Base-by-base conservation (phyloP, 2,329 filamentous ascomycete species). In the Xylariaceae sp. region DNA sequence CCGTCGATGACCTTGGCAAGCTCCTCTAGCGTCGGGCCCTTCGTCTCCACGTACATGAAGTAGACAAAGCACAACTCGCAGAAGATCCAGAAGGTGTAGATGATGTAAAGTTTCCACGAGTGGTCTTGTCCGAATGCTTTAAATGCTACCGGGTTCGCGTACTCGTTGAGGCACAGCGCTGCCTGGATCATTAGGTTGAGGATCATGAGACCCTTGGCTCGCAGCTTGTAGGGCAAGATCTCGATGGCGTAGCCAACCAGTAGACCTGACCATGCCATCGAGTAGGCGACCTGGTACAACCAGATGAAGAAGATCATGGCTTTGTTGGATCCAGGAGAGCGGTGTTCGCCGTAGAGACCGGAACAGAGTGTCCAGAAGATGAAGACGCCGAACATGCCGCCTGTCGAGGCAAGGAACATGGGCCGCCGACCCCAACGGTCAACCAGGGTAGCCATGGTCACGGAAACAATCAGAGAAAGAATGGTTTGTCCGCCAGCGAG, bases 1-100 rank as follows among this genome's bases (percentile, higher is more conserved):
- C 78, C 80, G 51, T 84, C 80, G 61, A 84, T 83, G 63, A 84
- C 73, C 64, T 78, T 78, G 56, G 77, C 79, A 37, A 85, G 71
- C 62, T 84, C 79, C 63, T 84, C 80, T 28, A 84, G 78, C 15
- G 80, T 83, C 2, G 77, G 76, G 24, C 79, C 79, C 50, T 72
- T 73, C 30, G 80, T 84, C 64, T 85, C 80, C 50, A 82, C 64
- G 55, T 69, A 71, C 65, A 71, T 69, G 57, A 69, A 74, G 62
- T 75, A 79, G 47, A 79, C 70, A 57, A 76, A 76, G 54, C 59
- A 64, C 40, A 79, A 61, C 62, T 79, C 74, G 57, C 73, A 50
- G 55, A 71, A 69, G 60, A 78, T 73, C 75, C 74, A 79, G 63
- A 69, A 65, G 16, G 72, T 72, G 61, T 78, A 79, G 60, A 77